Conservation (phyloP, 1,284 basidiomycete species). For the Trichosporon sp. region DNA sequence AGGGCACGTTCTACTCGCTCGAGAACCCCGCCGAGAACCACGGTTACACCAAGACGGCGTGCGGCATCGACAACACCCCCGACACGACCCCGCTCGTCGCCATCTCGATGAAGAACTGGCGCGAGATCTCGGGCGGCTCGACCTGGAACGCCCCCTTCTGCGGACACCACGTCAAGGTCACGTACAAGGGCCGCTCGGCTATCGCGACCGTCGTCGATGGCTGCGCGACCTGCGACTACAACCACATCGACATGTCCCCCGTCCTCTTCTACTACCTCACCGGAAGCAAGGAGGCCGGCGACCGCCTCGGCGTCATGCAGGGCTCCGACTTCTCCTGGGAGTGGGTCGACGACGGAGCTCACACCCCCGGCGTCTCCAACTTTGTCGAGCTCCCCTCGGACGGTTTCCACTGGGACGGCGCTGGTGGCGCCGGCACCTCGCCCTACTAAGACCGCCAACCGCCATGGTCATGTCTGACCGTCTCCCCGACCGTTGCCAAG, state of each 20-base stretch:
- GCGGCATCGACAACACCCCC: not conserved
- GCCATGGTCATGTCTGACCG: not conserved
- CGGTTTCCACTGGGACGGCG: conserved; percentile 2
- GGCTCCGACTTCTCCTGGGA: not conserved
- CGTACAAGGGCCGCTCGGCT: not conserved
- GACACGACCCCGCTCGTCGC: not conserved
- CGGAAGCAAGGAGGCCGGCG: not conserved
- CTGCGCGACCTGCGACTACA: conserved; percentile 4
- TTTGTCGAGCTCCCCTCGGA: not conserved
- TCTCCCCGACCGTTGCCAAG: not conserved
- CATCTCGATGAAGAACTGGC: not conserved
- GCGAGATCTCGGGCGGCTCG: not conserved
- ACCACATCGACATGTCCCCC: conserved; percentile 5
- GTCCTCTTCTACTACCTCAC: conserved; percentile 1
- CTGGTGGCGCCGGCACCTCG: not conserved
- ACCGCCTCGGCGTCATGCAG: not conserved
- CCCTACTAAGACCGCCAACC: not conserved
- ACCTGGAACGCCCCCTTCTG: not conserved
- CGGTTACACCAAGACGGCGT: not conserved
- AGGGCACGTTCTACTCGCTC: conserved; percentile 6
- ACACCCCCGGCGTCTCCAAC: not conserved
- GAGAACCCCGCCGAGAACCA: conserved; percentile 13
- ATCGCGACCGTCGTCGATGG: not conserved
- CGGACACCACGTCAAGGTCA: not conserved
- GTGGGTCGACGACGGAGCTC: not conserved